Percentiles rank a stretch among this genome's conserved stretches.
Conservation (phyloP, 805 yeast genomes). For the Ogataea ramenticola region DNA sequence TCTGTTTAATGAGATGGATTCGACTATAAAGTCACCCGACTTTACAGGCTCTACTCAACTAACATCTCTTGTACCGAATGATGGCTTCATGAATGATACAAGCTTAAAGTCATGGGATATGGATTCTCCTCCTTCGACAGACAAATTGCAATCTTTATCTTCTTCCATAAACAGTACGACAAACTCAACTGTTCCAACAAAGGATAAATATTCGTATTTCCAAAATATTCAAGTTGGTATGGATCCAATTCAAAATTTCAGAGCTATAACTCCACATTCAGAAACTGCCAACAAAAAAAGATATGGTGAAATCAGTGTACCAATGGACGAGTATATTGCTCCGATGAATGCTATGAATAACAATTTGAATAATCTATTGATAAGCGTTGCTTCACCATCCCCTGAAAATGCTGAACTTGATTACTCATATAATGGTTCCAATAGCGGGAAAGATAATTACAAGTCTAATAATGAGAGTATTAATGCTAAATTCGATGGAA, state of each 20-base stretch:
- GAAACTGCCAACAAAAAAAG: slow-evolving; percentile 10
- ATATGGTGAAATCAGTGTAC: slow-evolving; percentile 25
- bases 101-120: slow-evolving; percentile 22
- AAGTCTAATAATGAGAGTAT: not conserved
- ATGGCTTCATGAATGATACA: not conserved
- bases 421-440: not conserved
- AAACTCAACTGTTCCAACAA: not conserved
- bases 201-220: slow-evolving; percentile 12
- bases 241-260: slow-evolving; percentile 23
- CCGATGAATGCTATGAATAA: slow-evolving; percentile 29
- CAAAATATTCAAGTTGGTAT: slow-evolving; percentile 22
- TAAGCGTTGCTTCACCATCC: not conserved
- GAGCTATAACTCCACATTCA: slow-evolving; percentile 12
- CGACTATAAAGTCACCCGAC: no score
- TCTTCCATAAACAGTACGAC: not conserved
- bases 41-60: not conserved
- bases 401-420: no score
- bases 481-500: not conserved
- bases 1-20: not conserved
- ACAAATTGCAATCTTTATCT: not conserved
- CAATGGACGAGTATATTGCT: slow-evolving; percentile 29
- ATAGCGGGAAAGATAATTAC: not conserved
- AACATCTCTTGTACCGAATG: not conserved
- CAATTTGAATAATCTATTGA: slow-evolving; percentile 22
- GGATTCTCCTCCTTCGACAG: slow-evolving; percentile 16